These are phyloP conservation scores for Orychophragmus violaceus DNA, from an alignment of 345 rosid species.

Conservation along the genomic window DNA sequence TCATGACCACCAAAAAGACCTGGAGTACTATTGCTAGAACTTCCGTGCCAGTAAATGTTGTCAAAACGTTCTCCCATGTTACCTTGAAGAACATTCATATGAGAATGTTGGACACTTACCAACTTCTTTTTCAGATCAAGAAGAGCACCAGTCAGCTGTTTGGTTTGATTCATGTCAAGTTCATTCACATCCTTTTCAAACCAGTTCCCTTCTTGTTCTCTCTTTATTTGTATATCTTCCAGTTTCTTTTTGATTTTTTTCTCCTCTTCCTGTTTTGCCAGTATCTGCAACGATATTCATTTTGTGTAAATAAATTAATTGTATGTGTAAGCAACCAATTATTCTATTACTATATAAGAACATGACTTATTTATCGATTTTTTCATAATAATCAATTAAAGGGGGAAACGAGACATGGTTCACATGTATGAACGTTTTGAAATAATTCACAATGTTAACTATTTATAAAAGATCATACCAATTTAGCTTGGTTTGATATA, in stretches of 20 bases:
- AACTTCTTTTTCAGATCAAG: constrained; percentile 34
- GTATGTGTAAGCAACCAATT: not conserved
- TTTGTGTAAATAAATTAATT: not conserved
- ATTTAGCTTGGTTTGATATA: too few species aligned
- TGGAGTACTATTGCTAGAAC: too few species aligned
- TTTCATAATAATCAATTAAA: not conserved
- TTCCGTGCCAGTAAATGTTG: too few species aligned
- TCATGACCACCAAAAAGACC: not conserved
- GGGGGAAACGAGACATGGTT: not conserved
- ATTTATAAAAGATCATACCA: not conserved
- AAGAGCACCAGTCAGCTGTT: constrained; percentile 26
- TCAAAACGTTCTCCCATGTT: not conserved
- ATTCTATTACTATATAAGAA: not conserved
- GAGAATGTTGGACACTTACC: not conserved
- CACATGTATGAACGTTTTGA: not conserved
- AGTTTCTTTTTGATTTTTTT: too few species aligned
- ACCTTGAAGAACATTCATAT: not conserved
- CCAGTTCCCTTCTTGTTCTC: constrained; percentile 29
- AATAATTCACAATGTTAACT: not conserved
- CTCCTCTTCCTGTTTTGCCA: constrained; percentile 30
- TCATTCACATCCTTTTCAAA: constrained; percentile 34
- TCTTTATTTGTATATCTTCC: constrained; percentile 15
- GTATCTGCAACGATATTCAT: not conserved
- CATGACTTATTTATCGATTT: not conserved
- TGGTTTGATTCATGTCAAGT: constrained; percentile 28